A percentile compares a stretch with the other conserved stretches of the same genome.
Conservation (phyloP, 495 filamentous ascomycete species). For the Aspergillus nanangensis region DNA sequence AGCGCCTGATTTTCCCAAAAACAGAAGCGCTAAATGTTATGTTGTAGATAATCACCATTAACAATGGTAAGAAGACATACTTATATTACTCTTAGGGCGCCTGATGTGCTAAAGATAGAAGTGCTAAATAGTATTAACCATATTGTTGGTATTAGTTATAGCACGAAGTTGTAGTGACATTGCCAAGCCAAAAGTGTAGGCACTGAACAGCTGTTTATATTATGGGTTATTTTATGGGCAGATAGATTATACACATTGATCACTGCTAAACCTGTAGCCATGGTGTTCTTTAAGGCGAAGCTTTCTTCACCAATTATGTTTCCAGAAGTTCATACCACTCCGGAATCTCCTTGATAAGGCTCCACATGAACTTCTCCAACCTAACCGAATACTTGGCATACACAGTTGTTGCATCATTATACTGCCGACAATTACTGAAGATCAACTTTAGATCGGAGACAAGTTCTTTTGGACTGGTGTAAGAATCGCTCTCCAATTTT, state of each 20-base stretch:
- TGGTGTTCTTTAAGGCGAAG: neutral
- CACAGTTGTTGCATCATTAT: constrained; percentile 83
- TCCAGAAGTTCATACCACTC: constrained; percentile 65
- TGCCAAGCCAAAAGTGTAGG: no score
- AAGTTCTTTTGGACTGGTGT: constrained; percentile 87
- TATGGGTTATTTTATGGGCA: no score
- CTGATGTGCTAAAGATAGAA: no score
- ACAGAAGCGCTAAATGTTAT: neutral
- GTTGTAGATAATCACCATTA: neutral
- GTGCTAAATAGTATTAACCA: no score
- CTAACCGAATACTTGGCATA: constrained; percentile 96
- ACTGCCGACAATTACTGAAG: constrained; percentile 82
- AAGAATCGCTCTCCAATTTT: constrained; percentile 89
- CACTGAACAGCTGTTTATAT: no score
- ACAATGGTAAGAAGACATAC: neutral
- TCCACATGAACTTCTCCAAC: constrained; percentile 95
- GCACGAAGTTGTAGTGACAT: no score
- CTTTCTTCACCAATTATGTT: neutral
- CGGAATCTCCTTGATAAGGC: constrained; percentile 84
- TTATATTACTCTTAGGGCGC: no score
- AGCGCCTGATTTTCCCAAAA: neutral
- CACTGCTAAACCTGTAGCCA: no score
- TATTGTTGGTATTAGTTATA: no score
- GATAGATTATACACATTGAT: no score
- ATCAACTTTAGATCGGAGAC: constrained; percentile 84